Conservation (phyloP, 106 monocot genomes). For the Platanthera guangdongensis region DNA sequence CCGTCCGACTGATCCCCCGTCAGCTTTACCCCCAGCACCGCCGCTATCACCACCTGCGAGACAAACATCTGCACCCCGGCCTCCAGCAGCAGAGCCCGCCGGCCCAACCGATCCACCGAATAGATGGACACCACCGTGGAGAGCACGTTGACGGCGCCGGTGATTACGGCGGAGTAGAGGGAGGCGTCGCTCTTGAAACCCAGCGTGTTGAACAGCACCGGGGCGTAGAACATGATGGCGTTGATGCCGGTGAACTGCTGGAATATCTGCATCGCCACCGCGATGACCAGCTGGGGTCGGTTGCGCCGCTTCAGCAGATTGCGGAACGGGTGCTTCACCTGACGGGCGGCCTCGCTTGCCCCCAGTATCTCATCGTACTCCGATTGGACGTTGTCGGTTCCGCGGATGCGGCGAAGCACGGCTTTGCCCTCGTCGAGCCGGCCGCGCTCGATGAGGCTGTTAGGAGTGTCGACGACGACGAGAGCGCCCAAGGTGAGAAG, state of each 20-base stretch:
- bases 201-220: constrained; percentile 68
- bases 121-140: constrained; percentile 70
- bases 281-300: constrained; percentile 69
- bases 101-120: constrained; percentile 46
- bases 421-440: constrained; percentile 49
- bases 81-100: constrained; percentile 58
- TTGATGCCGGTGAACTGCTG: constrained; percentile 20
- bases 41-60: constrained; percentile 44
- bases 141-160: constrained; percentile 60
- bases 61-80: constrained; percentile 83
- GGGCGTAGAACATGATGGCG: constrained; percentile 53
- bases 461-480: constrained; percentile 27
- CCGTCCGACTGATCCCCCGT: constrained; percentile 28
- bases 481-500: constrained; percentile 27
- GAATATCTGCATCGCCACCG: constrained; percentile 41
- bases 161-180: constrained; percentile 73
- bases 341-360: constrained; percentile 50
- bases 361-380: constrained; percentile 73
- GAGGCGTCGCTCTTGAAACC: constrained; percentile 65
- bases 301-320: constrained; percentile 69
- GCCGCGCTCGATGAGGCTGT: constrained; percentile 66
- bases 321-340: constrained; percentile 85
- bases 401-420: constrained; percentile 51
- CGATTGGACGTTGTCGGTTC: constrained; percentile 51
- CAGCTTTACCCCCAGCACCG: constrained; percentile 44